A percentile compares a stretch with the other conserved stretches of the same genome.
These are phyloP conservation scores for Scutellospora calospora DNA, from an alignment of 371 early-diverging fungal species.

Conservation along the genomic window DNA sequence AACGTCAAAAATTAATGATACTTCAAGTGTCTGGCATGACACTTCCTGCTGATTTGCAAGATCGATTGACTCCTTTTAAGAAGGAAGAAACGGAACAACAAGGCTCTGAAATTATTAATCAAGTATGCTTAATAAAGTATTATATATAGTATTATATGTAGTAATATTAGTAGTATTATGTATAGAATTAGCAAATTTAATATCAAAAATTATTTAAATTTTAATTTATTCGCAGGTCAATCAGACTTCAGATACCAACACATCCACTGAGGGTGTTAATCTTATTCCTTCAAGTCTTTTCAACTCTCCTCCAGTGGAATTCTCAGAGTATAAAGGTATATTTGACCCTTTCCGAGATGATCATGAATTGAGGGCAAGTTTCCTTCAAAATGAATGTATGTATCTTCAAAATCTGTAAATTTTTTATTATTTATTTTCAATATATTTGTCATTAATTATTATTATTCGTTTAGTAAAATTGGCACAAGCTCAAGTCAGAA, in stretches of 20 bases:
- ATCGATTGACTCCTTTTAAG: constrained; percentile 48
- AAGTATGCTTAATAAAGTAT: constrained; percentile 10
- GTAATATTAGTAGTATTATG: too few relatives aligned
- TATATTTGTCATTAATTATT: too few relatives aligned
- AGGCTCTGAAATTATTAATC: not conserved
- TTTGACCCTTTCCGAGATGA: constrained; percentile 29
- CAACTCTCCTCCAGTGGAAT: not conserved
- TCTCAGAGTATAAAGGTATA: not conserved
- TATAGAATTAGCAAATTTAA: too few relatives aligned
- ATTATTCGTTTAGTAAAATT: not conserved
- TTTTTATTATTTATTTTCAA: too few relatives aligned
- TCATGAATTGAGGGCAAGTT: not conserved
- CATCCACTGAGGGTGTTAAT: not conserved
- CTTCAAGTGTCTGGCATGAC: constrained; percentile 59
- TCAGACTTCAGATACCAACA: not conserved
- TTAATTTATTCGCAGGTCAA: not conserved
- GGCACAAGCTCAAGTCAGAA: constrained; percentile 18
- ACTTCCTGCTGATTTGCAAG: constrained; percentile 50
- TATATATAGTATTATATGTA: too few relatives aligned
- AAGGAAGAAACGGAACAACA: not conserved
- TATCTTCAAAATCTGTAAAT: not conserved
- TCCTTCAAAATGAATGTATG: constrained; percentile 16
- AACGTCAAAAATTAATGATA: constrained; percentile 74
- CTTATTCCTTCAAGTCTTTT: constrained; percentile 7
- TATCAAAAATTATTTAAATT: not conserved